Evolutionary conservation across 164 flowering plant genomes (phyloP), one percentile per base, ranked within the genome.

Genomic region (Nelumbo lutea): DNA sequence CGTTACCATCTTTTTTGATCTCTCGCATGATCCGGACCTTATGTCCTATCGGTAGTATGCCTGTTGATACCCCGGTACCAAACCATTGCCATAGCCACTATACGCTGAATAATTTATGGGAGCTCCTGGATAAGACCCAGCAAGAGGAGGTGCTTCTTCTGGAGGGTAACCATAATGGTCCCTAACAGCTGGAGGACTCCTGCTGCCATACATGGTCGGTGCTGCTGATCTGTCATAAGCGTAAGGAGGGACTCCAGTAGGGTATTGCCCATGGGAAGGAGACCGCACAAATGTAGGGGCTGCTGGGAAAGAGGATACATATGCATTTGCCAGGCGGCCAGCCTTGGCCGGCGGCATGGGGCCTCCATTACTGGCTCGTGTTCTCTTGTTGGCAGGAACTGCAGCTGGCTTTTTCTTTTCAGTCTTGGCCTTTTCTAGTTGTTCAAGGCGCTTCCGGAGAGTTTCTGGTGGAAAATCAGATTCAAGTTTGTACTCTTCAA

Each of bases 271-370:
- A 56, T 86, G 92, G 10, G 91, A 76, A 15, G 92, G 88, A 50
- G 93, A 88, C 67, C 87, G 82, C 50, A 85, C 80, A 67, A 73
- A 88, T 9, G 97, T 67, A 46, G 94, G 88, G 58, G 87, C 78
- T 8, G 90, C 77, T 1, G 96, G 97, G 81, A 88, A 94, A 58
- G 98, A 90, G 45, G 98, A 91, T 0, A 94, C 98, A 52, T 94
- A 90, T 38, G 97, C 96, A 77, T 94, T 91, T 61, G 90, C 85
- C 42, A 83, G 73, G 42, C 98, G 95, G 4, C 97, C 98, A 51
- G 98, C 98, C 84, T 94, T 94, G 64, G 98, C 98, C 46, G 98
- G 98, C 61, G 98, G 98, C 98, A 94, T 94, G 13, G 95, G 96
- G 2, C 98, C 98, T 5, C 86, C 87, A 73, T 81, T 90, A 83